Conservation (phyloP, 345 rosid genomes). For the Eucalyptus caleyi region DNA sequence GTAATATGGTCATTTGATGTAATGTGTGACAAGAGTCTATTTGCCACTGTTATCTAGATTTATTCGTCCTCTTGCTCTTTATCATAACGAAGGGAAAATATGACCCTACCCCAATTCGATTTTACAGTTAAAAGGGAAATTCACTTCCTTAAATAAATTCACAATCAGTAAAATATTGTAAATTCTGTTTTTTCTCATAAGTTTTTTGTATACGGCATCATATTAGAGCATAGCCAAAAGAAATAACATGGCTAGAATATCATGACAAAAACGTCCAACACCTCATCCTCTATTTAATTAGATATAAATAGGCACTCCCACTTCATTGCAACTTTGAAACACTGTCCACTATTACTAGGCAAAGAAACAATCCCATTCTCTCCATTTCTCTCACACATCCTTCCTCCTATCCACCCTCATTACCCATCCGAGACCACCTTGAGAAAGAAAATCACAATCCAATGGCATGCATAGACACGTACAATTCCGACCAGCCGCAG, state of each 20-base stretch:
- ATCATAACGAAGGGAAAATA: background rate
- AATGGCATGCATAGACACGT: constrained; percentile 84
- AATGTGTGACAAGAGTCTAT: background rate
- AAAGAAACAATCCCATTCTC: background rate
- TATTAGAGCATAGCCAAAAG: background rate
- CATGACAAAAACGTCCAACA: background rate
- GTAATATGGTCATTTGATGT: background rate
- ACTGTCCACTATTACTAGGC: background rate
- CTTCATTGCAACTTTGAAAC: background rate
- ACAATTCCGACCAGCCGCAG: constrained; percentile 34
- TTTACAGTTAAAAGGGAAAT: background rate
- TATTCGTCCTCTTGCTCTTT: background rate
- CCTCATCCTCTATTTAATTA: background rate
- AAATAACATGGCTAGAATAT: background rate
- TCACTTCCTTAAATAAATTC: background rate
- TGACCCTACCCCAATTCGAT: background rate
- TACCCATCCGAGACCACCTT: background rate
- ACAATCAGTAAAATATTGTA: background rate
- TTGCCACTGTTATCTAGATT: background rate
- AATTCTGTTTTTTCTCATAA: background rate
- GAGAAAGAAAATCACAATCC: background rate
- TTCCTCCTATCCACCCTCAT: background rate
- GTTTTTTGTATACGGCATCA: background rate
- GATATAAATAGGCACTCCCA: background rate
- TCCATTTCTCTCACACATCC: background rate